Percentiles rank a stretch among this genome's conserved stretches.
Conservation (phyloP, 176 grass and related monocot genomes). For the Carex cristatella region DNA sequence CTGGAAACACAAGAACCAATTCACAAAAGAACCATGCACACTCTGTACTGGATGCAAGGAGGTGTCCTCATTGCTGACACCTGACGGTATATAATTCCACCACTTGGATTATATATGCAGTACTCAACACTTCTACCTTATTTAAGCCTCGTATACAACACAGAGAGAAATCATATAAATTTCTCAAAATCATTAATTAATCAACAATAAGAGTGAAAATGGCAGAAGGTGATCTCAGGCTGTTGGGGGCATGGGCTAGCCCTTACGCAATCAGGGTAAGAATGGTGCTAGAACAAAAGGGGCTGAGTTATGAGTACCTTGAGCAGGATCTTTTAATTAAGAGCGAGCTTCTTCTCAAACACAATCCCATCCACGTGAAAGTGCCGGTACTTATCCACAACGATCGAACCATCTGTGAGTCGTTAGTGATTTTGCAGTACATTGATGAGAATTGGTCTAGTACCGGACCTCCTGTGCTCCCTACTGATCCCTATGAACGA, state of each 20-base stretch:
- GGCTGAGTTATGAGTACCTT: conserved; percentile 4
- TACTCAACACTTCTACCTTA: neutral
- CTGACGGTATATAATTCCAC: no score
- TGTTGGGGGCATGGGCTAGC: conserved; percentile 6
- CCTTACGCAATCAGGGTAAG: conserved; percentile 11
- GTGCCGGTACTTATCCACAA: conserved; percentile 24
- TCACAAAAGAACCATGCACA: neutral
- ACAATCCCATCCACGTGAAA: conserved; percentile 16
- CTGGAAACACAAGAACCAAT: neutral
- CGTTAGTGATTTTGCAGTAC: conserved; percentile 20
- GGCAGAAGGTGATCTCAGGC: neutral
- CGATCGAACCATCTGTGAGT: conserved; percentile 15
- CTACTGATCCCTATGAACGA: no score
- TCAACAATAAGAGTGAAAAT: neutral
- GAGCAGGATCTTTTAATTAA: conserved; percentile 4
- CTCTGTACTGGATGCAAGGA: neutral
- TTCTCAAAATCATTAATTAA: neutral
- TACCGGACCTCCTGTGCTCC: no score
- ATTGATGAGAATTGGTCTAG: no score
- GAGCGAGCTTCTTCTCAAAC: conserved; percentile 29
- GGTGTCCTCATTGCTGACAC: neutral
- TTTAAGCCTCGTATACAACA: neutral
- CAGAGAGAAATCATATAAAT: neutral
- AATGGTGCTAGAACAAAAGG: conserved; percentile 20
- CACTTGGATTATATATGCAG: no score